These are phyloP conservation scores for Paramecium biaurelia DNA, from an alignment of 73 alveolate species.

Conservation along the genomic window DNA sequence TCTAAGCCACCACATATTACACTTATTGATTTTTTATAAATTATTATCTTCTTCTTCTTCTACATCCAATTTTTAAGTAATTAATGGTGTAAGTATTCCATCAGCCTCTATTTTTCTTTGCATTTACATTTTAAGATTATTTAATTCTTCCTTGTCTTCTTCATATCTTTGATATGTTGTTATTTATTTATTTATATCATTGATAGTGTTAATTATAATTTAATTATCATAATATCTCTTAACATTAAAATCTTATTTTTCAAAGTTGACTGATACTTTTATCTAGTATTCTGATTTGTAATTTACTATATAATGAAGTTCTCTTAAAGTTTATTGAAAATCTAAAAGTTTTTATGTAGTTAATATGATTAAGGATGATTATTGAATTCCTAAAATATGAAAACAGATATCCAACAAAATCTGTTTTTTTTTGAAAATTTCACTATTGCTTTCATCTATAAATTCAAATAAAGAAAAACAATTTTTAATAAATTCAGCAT, in stretches of 20 bases:
- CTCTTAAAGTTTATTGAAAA: not conserved
- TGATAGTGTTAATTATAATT: not conserved
- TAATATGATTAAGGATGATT: not conserved
- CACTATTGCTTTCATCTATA: not conserved
- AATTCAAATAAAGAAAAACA: not conserved
- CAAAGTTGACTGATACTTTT: not conserved
- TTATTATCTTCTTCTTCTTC: not conserved
- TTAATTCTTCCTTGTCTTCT: not conserved
- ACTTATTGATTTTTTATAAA: not conserved
- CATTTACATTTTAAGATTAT: not conserved
- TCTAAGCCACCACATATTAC: not conserved
- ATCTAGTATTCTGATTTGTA: not conserved
- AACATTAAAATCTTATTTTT: not conserved
- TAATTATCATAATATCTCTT: not conserved
- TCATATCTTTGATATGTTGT: not conserved
- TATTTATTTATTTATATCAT: not conserved
- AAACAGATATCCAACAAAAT: not conserved
- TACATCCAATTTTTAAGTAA: not conserved
- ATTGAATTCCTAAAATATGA: not conserved
- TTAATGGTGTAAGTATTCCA: not conserved
- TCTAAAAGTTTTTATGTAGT: not conserved
- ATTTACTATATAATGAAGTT: not conserved
- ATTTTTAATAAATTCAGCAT: not conserved
- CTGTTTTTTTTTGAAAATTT: not conserved
- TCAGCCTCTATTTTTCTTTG: not conserved